A percentile compares a stretch with the other conserved stretches of the same genome.
Evolutionary conservation across 768 basidiomycete species (phyloP).

Genomic region (Lentinula raphanica): DNA sequence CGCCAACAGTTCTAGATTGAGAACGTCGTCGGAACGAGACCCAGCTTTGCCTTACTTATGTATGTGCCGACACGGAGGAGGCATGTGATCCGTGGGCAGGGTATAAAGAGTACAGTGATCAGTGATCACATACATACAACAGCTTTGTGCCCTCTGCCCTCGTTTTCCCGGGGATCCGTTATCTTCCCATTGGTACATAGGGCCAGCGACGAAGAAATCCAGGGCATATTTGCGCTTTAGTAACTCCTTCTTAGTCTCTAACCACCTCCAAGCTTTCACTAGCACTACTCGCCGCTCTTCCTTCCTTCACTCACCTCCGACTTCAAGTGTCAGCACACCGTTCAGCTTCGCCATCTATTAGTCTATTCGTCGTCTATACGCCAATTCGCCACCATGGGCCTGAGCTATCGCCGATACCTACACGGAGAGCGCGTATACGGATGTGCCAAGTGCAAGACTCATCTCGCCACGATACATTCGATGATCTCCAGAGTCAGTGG

Average conservation of each 20-base stretch:
- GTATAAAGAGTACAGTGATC: not conserved
- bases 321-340: not conserved
- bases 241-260: slow-evolving; percentile 8
- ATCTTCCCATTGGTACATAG: not conserved
- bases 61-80: too few species aligned
- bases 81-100: not conserved
- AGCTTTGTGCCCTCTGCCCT: slow-evolving; percentile 4
- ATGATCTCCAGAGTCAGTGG: slow-evolving; percentile 83
- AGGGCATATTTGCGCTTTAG: slow-evolving; percentile 4
- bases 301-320: too few species aligned
- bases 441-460: slow-evolving; percentile 81
- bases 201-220: not conserved
- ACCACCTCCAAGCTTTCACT: slow-evolving; percentile 17
- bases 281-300: slow-evolving; percentile 41
- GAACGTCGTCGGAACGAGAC: not conserved
- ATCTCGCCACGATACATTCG: slow-evolving; percentile 85
- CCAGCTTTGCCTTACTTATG: not conserved
- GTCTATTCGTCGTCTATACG: too few species aligned
- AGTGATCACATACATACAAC: too few species aligned
- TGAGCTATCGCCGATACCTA: slow-evolving; percentile 86
- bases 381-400: slow-evolving; percentile 65
- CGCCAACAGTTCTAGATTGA: too few species aligned
- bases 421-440: slow-evolving; percentile 83
- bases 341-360: not conserved
- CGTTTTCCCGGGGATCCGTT: not conserved